Evolutionary conservation across 495 filamentous ascomycete species (phyloP).

Genomic region (Cercophora sp.): DNA sequence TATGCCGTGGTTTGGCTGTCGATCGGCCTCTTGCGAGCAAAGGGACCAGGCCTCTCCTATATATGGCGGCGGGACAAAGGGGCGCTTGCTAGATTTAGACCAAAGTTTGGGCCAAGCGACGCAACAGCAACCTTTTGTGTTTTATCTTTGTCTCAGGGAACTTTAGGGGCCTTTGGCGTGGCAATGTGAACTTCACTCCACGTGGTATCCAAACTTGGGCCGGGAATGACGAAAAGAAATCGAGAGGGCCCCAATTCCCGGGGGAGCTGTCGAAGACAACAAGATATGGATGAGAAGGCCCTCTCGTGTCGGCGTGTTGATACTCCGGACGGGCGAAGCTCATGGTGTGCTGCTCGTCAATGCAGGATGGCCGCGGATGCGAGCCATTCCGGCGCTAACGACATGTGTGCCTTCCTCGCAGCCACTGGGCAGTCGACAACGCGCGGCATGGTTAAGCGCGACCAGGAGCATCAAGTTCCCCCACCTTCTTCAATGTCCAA

Average conservation of each 20-base stretch:
- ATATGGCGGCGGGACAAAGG: not conserved
- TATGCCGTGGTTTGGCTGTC: not conserved
- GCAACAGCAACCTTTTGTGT: not conserved
- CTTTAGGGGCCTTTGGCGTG: not conserved
- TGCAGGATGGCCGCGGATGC: not conserved
- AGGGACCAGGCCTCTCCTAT: no score
- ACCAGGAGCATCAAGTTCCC: no score
- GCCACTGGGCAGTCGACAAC: not conserved
- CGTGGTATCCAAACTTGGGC: no score
- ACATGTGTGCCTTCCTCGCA: not conserved
- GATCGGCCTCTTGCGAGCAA: not conserved
- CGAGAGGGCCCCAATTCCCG: not conserved
- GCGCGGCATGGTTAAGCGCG: not conserved
- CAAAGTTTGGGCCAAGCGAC: not conserved
- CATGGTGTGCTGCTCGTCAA: not conserved
- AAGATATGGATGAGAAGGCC: not conserved
- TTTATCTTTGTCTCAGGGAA: slow-evolving; percentile 2
- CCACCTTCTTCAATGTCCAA: no score
- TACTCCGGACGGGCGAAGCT: not conserved
- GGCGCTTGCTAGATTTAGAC: not conserved
- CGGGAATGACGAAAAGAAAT: not conserved
- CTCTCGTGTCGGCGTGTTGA: not conserved
- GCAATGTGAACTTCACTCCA: no score
- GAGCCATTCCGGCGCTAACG: not conserved
- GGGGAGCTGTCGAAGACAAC: not conserved